A percentile compares a stretch with the other conserved stretches of the same genome.
These are phyloP conservation scores for Aspergillus novofumigatus DNA, from an alignment of 2,329 filamentous ascomycete genomes.

Conservation along the genomic window DNA sequence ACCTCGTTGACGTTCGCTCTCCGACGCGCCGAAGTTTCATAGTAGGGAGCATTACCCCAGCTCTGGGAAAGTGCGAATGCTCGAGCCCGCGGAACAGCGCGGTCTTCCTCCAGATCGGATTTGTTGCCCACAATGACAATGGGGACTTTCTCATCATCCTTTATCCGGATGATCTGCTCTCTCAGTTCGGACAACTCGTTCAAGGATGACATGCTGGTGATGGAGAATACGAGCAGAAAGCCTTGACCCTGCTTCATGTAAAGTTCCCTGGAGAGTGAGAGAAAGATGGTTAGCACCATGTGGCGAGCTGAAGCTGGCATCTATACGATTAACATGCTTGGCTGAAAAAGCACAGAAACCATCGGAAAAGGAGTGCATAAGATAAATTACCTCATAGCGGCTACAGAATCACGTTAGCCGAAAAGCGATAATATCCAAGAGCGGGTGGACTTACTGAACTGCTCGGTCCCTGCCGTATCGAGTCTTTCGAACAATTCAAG, in stretches of 20 bases:
- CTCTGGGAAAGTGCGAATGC: conserved; percentile 81
- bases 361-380: neutral
- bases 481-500: conserved; percentile 49
- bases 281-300: neutral
- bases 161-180: conserved; percentile 87
- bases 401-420: conserved; percentile 30
- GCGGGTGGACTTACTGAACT: conserved; percentile 68
- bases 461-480: conserved; percentile 86
- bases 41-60: conserved; percentile 85
- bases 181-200: conserved; percentile 75
- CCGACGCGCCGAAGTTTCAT: conserved; percentile 80
- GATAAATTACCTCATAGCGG: conserved; percentile 53
- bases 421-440: neutral
- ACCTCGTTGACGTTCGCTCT: conserved; percentile 87
- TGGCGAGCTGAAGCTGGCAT: neutral
- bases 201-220: conserved; percentile 79
- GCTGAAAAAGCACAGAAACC: neutral
- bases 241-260: conserved; percentile 95
- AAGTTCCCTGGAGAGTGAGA: conserved; percentile 55
- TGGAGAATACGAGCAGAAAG: conserved; percentile 88
- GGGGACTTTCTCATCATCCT: conserved; percentile 78
- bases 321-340: neutral
- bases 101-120: conserved; percentile 81
- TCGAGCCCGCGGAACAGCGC: conserved; percentile 69
- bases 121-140: conserved; percentile 94